These are phyloP conservation scores for Aurinia saxatilis DNA, from an alignment of 345 rosid genomes.

Conservation along the genomic window DNA sequence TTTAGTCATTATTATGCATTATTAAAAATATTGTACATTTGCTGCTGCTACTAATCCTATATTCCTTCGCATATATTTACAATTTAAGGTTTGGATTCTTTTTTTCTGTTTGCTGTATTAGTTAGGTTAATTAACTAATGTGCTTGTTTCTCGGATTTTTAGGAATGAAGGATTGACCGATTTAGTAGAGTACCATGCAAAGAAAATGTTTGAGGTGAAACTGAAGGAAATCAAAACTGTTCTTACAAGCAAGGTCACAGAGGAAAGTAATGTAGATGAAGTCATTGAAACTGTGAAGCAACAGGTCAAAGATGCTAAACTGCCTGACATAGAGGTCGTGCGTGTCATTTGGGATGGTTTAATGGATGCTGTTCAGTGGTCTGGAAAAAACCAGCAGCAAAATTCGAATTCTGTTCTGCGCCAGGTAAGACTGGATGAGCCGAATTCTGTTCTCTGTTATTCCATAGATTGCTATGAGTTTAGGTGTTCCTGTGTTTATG, in stretches of 20 bases:
- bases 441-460: too few species aligned
- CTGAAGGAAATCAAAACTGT: constrained; percentile 83
- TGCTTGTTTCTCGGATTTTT: constrained; percentile 28
- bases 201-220: constrained; percentile 86
- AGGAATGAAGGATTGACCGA: constrained; percentile 83
- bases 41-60: too few species aligned
- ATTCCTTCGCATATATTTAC: too few species aligned
- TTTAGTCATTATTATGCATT: too few species aligned
- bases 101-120: too few species aligned
- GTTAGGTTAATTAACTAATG: too few species aligned
- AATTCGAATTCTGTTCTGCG: constrained; percentile 79
- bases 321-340: constrained; percentile 71
- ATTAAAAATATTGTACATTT: too few species aligned
- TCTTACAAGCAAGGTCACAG: constrained; percentile 71
- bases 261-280: constrained; percentile 63
- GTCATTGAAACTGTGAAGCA: constrained; percentile 82
- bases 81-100: too few species aligned
- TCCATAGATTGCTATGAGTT: too few species aligned
- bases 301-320: constrained; percentile 69
- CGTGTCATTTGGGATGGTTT: constrained; percentile 87
- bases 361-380: constrained; percentile 99
- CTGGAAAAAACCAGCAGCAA: constrained; percentile 99
- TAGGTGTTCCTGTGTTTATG: too few species aligned
- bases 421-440: too few species aligned
- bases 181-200: constrained; percentile 88